Base-by-base conservation (phyloP, 2,329 filamentous ascomycete species). In the Scytalidium sp. region DNA sequence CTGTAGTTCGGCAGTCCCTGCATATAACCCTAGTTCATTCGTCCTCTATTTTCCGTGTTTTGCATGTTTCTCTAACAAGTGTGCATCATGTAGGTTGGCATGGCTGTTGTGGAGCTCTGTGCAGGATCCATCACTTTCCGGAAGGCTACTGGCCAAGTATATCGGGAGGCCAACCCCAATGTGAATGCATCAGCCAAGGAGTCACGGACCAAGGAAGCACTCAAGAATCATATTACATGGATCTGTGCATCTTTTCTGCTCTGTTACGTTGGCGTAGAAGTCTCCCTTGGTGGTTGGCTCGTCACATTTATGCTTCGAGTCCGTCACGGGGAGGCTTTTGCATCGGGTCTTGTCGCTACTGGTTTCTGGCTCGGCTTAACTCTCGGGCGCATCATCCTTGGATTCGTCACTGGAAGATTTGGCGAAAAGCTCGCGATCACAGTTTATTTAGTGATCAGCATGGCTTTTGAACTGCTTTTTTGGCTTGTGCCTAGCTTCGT, bases 281-380 rank as follows among this genome's bases (percentile, higher is more conserved):
- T 90, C 52, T 83, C 81, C 1, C 72, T 91, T 2, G 85, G 86
- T 19, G 89, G 89, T 15, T 94, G 89, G 89, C 85, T 95, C 54
- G 85, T 90, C 44, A 85, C 85, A 1, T 95, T 96, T 64, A 95
- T 96, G 88, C 82, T 92, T n/a, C 74, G 80, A 19, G 84, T 91
- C 20, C 80, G 91, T 13, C 67, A 85, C 32, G 88, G 84, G 3
- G 77, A 74, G 20, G 72, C 82, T 0, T 93, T 94, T 61, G 76
- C 83, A 2, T 84, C 86, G 27, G 90, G 90, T 2, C 81, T 94
- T 70, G 83, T 82, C 0, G 85, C 84, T 0, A 93, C 88, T 0
- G 85, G 88, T 0, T 95, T 93, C 70, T 96, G 90, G 90, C 78
- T 90, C 41, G 90, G 90, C 0, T 76, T 95, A 55, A 92, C 89